Evolutionary conservation across 2,329 filamentous ascomycete species (phyloP).

Genomic region (Aspergillus fructus): DNA sequence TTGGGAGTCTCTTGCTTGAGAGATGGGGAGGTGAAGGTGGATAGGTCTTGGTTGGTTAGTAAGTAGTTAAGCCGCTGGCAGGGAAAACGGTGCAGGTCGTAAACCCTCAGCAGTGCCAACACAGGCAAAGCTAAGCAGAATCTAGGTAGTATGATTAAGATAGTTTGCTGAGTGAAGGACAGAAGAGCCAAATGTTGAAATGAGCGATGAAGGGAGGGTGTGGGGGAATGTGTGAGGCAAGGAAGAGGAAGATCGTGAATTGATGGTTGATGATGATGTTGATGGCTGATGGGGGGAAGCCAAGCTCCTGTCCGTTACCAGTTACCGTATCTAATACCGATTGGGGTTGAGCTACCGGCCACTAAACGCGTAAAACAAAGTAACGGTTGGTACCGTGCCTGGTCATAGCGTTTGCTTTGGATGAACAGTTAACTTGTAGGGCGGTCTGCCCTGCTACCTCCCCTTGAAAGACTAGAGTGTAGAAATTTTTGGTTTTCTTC

Average conservation of each 20-base stretch:
- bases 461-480: background rate
- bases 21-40: conserved; percentile 17
- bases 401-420: background rate
- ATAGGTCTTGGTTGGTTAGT: conserved; percentile 24
- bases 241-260: conserved; percentile 23
- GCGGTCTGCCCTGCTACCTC: background rate
- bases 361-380: background rate
- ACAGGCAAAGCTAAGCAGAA: conserved; percentile 5
- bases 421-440: background rate
- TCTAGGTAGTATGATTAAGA: background rate
- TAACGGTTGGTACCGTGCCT: conserved; percentile 2
- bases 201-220: conserved; percentile 9
- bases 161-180: background rate
- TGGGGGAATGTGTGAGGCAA: conserved; percentile 1
- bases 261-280: conserved; percentile 11
- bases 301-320: background rate
- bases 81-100: conserved; percentile 45
- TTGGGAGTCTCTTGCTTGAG: background rate
- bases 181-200: conserved; percentile 3
- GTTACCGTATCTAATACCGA: background rate
- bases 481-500: background rate
- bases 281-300: conserved; percentile 4
- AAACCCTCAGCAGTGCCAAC: conserved; percentile 25
- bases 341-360: background rate
- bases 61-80: conserved; percentile 11